phyloP scores from a whole-genome alignment of 148 eudicot species.

The Silene latifolia region DNA sequence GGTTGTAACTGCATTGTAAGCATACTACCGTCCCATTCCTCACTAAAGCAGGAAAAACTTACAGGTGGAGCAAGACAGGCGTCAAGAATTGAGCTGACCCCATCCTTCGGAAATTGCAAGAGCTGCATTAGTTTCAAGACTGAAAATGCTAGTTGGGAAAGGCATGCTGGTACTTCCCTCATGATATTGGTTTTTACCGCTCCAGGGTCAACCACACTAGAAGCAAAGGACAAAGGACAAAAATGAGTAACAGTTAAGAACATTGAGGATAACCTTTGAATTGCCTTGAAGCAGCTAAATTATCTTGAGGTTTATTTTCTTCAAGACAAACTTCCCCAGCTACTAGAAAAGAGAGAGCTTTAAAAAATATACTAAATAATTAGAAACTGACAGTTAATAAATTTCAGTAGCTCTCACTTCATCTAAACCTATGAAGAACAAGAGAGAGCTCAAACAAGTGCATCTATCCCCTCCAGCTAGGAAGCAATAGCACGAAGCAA shows the following conservation, averaged over 20 bases:
- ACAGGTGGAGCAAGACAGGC: slow-evolving; percentile 90
- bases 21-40: neutral
- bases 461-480: slow-evolving; percentile 1
- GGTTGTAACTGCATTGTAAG: neutral
- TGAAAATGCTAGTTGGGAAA: slow-evolving; percentile 45
- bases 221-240: slow-evolving; percentile 10
- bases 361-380: no score
- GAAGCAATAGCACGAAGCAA: neutral
- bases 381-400: no score
- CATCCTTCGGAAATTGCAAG: slow-evolving; percentile 60
- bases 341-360: no score
- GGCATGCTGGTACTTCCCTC: slow-evolving; percentile 64
- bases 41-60: slow-evolving; percentile 28
- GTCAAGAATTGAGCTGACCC: slow-evolving; percentile 59
- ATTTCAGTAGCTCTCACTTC: neutral
- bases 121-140: slow-evolving; percentile 56
- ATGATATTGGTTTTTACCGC: slow-evolving; percentile 78
- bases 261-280: neutral
- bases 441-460: slow-evolving; percentile 1
- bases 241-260: neutral
- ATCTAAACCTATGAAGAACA: neutral
- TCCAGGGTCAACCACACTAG: slow-evolving; percentile 91
- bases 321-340: no score
- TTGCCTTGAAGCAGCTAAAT: neutral
- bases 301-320: no score